Evolutionary conservation across 2,329 filamentous ascomycete genomes (phyloP), one percentile per base, ranked within the genome.

Genomic region (Byssothecium circinans): DNA sequence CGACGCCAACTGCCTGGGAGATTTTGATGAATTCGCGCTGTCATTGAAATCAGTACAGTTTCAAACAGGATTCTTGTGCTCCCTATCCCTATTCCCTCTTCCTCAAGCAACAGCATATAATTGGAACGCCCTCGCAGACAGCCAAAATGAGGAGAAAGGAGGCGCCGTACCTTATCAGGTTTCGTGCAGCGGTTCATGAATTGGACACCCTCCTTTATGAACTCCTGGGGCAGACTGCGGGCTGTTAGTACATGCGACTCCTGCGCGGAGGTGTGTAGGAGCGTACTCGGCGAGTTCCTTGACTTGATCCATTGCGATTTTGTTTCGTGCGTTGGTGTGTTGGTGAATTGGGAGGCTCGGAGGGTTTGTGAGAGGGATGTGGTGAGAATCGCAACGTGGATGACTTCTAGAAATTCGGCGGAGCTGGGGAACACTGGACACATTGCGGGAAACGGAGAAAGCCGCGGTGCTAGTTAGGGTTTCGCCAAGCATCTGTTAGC

Each of bases 201-300:
- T 37, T 73, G 70, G 43, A 74, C 70, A 55, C 76, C 76, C 60
- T 78, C 76, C 63, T 75, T 74, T 57, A 72, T 59, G 57, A 72
- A 72, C 65, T 72, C 68, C 43, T 69, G 67, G 51, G 68, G 68
- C 54, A 71, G 65, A 51, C 65, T 70, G 56, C 43, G 54, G 41
- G 19, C 25, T 45, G 55, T 69, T 57, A 68, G 64, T 49, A 45
- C 27, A 41, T 19, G 22, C 29, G 33, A 19, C 30, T 15, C 39
- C 12, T 18, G 32, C 41, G 37, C 36, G 36, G 36, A n/a, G 36
- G 11, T 14, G 11, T 14, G 23, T 8, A 41, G 33, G 44, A n/a
- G 49, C 64, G 43, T 69, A 67, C 67, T 89, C 86, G 67, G 87
- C 80, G 63, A 89, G 75, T 68, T 88, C 84, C 72, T 87, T 83